Conservation (phyloP, 2,329 filamentous ascomycete genomes). For the Cladosporium sp. region DNA sequence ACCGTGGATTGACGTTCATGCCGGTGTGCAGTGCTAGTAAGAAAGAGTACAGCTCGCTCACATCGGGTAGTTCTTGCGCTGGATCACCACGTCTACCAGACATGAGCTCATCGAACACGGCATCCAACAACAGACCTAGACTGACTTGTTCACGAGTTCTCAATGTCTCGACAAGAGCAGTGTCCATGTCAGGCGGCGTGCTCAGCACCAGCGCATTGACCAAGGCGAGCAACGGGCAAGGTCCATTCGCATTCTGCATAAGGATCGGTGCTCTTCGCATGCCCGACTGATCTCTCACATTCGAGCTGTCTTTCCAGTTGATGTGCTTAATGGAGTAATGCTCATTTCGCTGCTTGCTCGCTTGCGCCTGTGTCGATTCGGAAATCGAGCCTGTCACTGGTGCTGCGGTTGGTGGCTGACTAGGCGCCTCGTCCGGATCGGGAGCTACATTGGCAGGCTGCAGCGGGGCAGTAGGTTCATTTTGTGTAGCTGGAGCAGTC, state of each 20-base stretch:
- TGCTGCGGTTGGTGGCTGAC: slow-evolving; percentile 15
- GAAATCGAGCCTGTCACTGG: slow-evolving; percentile 22
- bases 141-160: slow-evolving; percentile 82
- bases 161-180: slow-evolving; percentile 73
- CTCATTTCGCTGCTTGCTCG: slow-evolving; percentile 55
- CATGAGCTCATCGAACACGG: slow-evolving; percentile 90
- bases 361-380: slow-evolving; percentile 38
- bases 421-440: slow-evolving; percentile 6
- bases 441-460: slow-evolving; percentile 13
- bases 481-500: slow-evolving; percentile 3
- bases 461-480: background rate
- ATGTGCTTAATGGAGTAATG: slow-evolving; percentile 94
- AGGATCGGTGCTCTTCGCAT: slow-evolving; percentile 79
- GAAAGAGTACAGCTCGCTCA: slow-evolving; percentile 83
- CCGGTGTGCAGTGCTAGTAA: slow-evolving; percentile 86
- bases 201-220: slow-evolving; percentile 89
- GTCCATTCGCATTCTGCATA: slow-evolving; percentile 90
- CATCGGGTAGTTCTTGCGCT: slow-evolving; percentile 68
- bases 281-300: slow-evolving; percentile 62
- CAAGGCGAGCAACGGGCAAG: slow-evolving; percentile 85
- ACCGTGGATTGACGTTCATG: slow-evolving; percentile 96
- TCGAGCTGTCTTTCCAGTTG: slow-evolving; percentile 69
- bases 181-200: slow-evolving; percentile 62
- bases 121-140: slow-evolving; percentile 77
- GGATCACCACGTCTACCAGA: slow-evolving; percentile 66